These are phyloP conservation scores for Penicillium sp. DNA, from an alignment of 2,329 filamentous ascomycete species.

Conservation along the genomic window DNA sequence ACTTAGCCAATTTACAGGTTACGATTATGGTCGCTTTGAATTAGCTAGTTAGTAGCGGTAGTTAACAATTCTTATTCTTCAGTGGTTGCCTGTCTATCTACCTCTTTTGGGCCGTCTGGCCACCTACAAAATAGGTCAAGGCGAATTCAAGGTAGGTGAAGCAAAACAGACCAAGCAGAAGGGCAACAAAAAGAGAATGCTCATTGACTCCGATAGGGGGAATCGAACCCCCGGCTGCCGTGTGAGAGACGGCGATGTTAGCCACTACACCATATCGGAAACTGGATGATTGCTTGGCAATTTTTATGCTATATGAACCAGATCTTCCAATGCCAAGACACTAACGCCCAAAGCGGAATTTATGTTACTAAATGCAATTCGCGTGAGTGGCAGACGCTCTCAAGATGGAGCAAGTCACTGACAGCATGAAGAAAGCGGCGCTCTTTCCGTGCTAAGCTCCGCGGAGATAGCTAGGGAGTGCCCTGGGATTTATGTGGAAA, in stretches of 20 bases:
- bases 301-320: too few relatives aligned
- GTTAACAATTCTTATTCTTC: neutral
- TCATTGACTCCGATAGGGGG: neutral
- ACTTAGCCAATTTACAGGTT: too few relatives aligned
- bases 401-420: neutral
- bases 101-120: too few relatives aligned
- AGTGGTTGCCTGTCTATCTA: neutral
- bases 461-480: neutral
- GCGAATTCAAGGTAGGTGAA: neutral
- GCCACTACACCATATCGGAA: constrained; percentile 26
- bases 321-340: constrained; percentile 16
- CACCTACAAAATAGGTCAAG: neutral
- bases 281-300: too few relatives aligned
- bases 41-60: too few relatives aligned
- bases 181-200: neutral
- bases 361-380: constrained; percentile 36
- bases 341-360: constrained; percentile 29
- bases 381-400: constrained; percentile 28
- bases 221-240: neutral
- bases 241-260: constrained; percentile 29
- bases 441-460: neutral
- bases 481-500: neutral
- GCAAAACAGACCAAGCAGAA: neutral
- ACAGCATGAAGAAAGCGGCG: neutral
- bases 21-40: neutral